These are phyloP conservation scores for Globisporangium rhizosaccharum DNA, from an alignment of 352 stramenopile genomes.

Conservation along the genomic window DNA sequence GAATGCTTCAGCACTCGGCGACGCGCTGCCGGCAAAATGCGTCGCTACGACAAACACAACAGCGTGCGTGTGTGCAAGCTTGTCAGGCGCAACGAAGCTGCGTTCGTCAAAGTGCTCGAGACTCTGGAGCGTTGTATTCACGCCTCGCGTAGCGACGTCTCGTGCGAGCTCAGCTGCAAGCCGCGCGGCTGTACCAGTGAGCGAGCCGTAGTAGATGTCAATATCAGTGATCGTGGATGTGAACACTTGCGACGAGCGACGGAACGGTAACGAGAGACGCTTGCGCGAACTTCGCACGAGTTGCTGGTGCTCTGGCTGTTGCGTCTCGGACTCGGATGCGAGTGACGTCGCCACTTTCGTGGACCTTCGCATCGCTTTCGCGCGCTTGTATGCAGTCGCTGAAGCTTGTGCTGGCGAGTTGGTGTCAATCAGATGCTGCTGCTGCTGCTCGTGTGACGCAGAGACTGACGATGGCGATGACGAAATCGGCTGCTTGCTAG, in stretches of 20 bases:
- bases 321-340: background rate
- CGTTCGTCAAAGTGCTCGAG: constrained; percentile 79
- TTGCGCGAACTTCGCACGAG: background rate
- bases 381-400: too few relatives aligned
- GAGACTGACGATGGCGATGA: too few relatives aligned
- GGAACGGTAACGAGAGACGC: constrained; percentile 12
- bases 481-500: too few relatives aligned
- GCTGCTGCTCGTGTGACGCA: too few relatives aligned
- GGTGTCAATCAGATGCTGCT: too few relatives aligned
- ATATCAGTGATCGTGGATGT: constrained; percentile 36
- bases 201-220: constrained; percentile 92
- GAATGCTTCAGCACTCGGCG: constrained; percentile 90
- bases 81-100: constrained; percentile 22
- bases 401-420: too few relatives aligned
- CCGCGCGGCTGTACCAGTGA: constrained; percentile 92
- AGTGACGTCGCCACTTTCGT: background rate
- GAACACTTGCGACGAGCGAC: constrained; percentile 11
- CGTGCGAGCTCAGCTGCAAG: constrained; percentile 82
- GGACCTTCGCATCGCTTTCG: constrained; percentile 1
- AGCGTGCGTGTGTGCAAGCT: constrained; percentile 16
- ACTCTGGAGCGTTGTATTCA: constrained; percentile 64
- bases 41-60: constrained; percentile 93
- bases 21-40: constrained; percentile 93
- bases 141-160: constrained; percentile 55
- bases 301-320: background rate